Percentiles rank a stretch among this genome's conserved stretches.
These are phyloP conservation scores for Debaryomyces sp. DNA, from an alignment of 1,139 yeast genomes.

Conservation along the genomic window DNA sequence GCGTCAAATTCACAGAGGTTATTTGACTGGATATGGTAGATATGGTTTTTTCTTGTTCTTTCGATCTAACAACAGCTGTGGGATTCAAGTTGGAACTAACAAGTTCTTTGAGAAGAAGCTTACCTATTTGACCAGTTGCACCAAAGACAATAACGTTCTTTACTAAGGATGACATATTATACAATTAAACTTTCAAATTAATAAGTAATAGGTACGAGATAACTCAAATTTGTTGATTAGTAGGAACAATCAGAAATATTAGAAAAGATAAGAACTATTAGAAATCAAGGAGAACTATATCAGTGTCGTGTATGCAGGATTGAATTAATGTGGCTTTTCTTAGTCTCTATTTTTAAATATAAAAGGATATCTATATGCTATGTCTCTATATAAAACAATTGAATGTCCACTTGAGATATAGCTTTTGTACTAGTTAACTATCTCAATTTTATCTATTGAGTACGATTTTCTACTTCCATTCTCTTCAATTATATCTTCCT, in stretches of 20 bases:
- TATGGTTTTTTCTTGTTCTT: conserved; percentile 37
- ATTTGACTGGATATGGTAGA: neutral
- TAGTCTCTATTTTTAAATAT: no score
- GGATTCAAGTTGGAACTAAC: conserved; percentile 31
- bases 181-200: neutral
- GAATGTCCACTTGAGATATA: neutral
- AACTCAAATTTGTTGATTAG: neutral
- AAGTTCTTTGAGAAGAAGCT: conserved; percentile 32
- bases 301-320: no score
- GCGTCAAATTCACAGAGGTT: conserved; percentile 29
- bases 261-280: no score
- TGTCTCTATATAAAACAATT: neutral
- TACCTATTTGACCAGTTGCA: conserved; percentile 65
- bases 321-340: no score
- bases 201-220: neutral
- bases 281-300: neutral
- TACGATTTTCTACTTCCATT: neutral
- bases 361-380: no score
- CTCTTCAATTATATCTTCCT: neutral
- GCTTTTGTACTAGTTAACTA: neutral
- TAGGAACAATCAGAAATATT: no score
- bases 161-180: conserved; percentile 9
- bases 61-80: conserved; percentile 54
- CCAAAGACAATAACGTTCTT: conserved; percentile 46
- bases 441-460: neutral